Evolutionary conservation across 495 filamentous ascomycete genomes (phyloP).

Genomic region (Tuber magnatum): DNA sequence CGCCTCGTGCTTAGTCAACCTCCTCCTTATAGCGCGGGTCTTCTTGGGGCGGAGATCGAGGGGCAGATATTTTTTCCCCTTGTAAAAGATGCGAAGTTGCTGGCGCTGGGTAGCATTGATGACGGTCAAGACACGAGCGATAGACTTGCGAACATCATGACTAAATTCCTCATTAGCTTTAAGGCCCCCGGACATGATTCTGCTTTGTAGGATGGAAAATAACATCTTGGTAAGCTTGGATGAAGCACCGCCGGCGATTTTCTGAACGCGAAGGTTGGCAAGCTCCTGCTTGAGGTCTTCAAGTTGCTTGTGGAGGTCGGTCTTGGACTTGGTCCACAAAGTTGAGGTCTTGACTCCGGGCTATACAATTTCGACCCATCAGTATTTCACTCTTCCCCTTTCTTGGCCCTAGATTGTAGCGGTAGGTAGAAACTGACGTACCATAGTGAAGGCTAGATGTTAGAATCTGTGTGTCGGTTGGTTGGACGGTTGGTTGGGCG

Average conservation of each 20-base stretch:
- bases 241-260: constrained; percentile 85
- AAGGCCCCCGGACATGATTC: background rate
- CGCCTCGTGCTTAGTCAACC: constrained; percentile 83
- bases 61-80: constrained; percentile 96
- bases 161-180: constrained; percentile 46
- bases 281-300: constrained; percentile 91
- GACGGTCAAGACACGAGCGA: constrained; percentile 94
- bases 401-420: constrained; percentile 17
- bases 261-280: constrained; percentile 86
- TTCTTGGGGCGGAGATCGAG: constrained; percentile 95
- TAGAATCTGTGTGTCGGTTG: constrained; percentile 3
- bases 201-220: constrained; percentile 28
- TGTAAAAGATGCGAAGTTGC: constrained; percentile 98
- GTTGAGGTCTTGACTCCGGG: constrained; percentile 73
- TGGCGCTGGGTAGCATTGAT: constrained; percentile 98
- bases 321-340: constrained; percentile 99
- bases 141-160: constrained; percentile 98
- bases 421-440: constrained; percentile 41
- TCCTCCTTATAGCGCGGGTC: constrained; percentile 90
- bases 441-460: constrained; percentile 44
- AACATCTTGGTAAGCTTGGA: constrained; percentile 98
- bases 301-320: constrained; percentile 88
- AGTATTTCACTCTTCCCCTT: constrained; percentile 23
- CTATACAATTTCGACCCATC: constrained; percentile 20
- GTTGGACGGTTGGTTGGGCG: constrained; percentile 39